Percentiles rank a stretch among this genome's conserved stretches.
Evolutionary conservation across 495 filamentous ascomycete genomes (phyloP).

Genomic region (Penicillium arizonense): DNA sequence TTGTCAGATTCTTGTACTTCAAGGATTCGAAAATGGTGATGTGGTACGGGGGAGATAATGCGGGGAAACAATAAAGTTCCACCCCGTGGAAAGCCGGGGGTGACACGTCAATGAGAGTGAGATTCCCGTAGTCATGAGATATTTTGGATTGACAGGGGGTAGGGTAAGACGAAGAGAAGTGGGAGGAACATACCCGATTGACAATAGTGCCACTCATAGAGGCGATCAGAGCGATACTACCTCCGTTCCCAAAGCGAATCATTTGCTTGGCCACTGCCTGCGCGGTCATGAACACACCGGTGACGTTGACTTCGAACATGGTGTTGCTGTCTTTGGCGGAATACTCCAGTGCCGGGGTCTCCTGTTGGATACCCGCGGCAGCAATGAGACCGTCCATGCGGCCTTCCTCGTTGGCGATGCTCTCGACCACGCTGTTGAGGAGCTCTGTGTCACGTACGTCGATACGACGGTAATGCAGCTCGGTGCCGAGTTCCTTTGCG

Average conservation of each 20-base stretch:
- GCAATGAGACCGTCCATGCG: slow-evolving; percentile 76
- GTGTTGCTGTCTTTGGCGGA: slow-evolving; percentile 61
- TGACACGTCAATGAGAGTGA: not conserved
- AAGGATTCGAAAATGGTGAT: not conserved
- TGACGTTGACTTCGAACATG: slow-evolving; percentile 77
- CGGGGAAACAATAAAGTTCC: not conserved
- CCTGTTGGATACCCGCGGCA: slow-evolving; percentile 71
- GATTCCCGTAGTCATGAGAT: not conserved
- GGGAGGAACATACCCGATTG: slow-evolving; percentile 50
- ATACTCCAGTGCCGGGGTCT: slow-evolving; percentile 69
- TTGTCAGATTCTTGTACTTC: not conserved
- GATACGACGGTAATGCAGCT: slow-evolving; percentile 74
- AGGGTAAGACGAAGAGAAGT: not conserved
- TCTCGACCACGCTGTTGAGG: slow-evolving; percentile 64
- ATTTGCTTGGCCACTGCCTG: slow-evolving; percentile 72
- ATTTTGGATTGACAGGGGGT: not conserved
- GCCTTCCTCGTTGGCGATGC: slow-evolving; percentile 68
- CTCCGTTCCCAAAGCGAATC: slow-evolving; percentile 67
- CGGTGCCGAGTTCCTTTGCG: slow-evolving; percentile 67
- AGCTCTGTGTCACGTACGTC: slow-evolving; percentile 76
- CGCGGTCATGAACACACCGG: slow-evolving; percentile 73
- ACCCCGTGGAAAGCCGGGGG: not conserved
- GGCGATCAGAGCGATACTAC: slow-evolving; percentile 72
- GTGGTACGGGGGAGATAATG: not conserved
- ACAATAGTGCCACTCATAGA: slow-evolving; percentile 73